phyloP scores from a whole-genome alignment of 1,284 basidiomycete genomes.

The Irpex sp. region DNA sequence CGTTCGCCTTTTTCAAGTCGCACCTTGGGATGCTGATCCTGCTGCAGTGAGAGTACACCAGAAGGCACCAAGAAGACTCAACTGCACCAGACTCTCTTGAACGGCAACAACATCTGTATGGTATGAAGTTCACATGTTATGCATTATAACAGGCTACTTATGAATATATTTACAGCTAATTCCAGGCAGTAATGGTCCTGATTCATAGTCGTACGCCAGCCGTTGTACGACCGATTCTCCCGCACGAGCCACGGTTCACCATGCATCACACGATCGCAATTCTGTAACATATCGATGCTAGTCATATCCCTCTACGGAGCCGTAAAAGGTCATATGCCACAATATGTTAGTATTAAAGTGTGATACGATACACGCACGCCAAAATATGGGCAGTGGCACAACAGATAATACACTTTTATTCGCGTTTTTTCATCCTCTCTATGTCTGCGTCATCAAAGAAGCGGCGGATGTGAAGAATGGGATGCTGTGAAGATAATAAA shows the following conservation, averaged over 20 bases:
- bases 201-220: constrained; percentile 17
- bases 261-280: not conserved
- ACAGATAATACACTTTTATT: not conserved
- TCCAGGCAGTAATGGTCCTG: constrained; percentile 76
- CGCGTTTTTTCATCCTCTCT: not conserved
- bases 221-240: not conserved
- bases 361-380: not conserved
- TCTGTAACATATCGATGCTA: not conserved
- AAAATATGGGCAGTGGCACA: not conserved
- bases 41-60: constrained; percentile 75
- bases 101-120: constrained; percentile 99
- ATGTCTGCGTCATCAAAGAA: not conserved
- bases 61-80: constrained; percentile 81
- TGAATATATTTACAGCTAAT: constrained; percentile 48
- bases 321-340: not conserved
- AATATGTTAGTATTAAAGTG: not conserved
- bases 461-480: not conserved
- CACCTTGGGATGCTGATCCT: constrained; percentile 11
- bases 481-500: not conserved
- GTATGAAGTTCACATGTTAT: constrained; percentile 40
- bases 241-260: not conserved
- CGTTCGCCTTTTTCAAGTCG: constrained; percentile 1
- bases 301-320: too few species aligned
- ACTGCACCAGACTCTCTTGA: constrained; percentile 88
- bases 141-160: not conserved